A percentile compares a stretch with the other conserved stretches of the same genome.
phyloP scores from a whole-genome alignment of 257 asterid species.

The Pogostemon cablin region DNA sequence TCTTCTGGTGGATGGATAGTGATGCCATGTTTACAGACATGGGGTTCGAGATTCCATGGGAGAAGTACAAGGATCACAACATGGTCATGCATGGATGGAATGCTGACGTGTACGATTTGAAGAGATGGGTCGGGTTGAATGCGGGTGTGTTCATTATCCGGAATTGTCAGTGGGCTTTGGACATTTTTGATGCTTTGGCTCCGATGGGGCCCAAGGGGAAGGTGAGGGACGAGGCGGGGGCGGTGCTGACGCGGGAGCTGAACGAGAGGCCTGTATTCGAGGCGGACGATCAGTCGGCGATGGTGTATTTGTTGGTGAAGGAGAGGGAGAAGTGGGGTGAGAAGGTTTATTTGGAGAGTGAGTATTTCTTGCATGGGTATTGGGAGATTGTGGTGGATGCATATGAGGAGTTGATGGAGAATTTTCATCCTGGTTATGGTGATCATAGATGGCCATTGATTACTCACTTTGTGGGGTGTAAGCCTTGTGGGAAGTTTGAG shows the following conservation, averaged over 20 bases:
- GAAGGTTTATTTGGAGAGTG: conserved; percentile 2
- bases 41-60: conserved; percentile 5
- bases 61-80: neutral
- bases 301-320: neutral
- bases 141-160: conserved; percentile 1
- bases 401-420: neutral
- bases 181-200: conserved; percentile 6
- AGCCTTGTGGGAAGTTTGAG: neutral
- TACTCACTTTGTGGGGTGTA: conserved; percentile 10
- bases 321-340: neutral
- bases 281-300: neutral
- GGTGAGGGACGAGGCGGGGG: neutral
- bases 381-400: conserved; percentile 9
- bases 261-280: neutral
- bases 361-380: conserved; percentile 4
- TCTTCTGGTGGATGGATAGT: conserved; percentile 35
- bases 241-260: neutral
- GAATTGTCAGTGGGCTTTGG: conserved; percentile 6
- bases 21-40: conserved; percentile 8
- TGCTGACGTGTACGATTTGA: conserved; percentile 1
- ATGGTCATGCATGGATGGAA: conserved; percentile 5
- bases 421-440: neutral
- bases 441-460: conserved; percentile 7
- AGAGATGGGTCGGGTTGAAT: conserved; percentile 11
- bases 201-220: conserved; percentile 20